Evolutionary conservation across 2,329 filamentous ascomycete genomes (phyloP).

Genomic region (Seiridium cupressi): DNA sequence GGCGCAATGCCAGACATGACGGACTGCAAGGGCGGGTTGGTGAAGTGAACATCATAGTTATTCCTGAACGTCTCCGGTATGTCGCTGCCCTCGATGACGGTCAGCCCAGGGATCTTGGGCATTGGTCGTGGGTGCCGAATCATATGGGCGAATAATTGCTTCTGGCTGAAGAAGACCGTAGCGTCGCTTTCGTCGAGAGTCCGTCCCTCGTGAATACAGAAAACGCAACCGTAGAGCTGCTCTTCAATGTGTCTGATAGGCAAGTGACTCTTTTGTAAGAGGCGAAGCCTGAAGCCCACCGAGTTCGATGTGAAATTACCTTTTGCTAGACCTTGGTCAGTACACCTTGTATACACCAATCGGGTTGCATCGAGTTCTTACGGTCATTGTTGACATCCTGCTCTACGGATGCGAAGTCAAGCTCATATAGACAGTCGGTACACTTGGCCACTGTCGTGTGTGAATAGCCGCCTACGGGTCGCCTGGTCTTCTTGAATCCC

Average conservation of each 20-base stretch:
- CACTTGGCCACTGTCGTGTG: conserved; percentile 48
- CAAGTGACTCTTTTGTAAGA: conserved; percentile 56
- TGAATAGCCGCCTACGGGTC: conserved; percentile 45
- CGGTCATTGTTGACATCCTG: conserved; percentile 47
- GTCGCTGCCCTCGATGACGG: conserved; percentile 42
- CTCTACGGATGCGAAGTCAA: conserved; percentile 52
- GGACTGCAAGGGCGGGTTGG: conserved; percentile 35
- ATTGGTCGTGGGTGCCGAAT: conserved; percentile 53
- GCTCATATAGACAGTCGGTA: conserved; percentile 50
- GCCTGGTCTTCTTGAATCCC: conserved; percentile 50
- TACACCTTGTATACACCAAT: neutral
- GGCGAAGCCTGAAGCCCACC: conserved; percentile 50
- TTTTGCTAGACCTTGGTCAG: conserved; percentile 30
- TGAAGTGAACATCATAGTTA: conserved; percentile 54
- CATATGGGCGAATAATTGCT: conserved; percentile 51
- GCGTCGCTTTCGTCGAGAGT: conserved; percentile 53
- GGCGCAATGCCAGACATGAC: conserved; percentile 37
- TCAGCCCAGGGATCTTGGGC: conserved; percentile 46
- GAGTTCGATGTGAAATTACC: conserved; percentile 45
- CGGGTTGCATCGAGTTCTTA: conserved; percentile 24
- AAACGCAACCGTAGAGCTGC: conserved; percentile 52
- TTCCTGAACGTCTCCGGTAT: conserved; percentile 45
- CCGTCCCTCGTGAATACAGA: conserved; percentile 49
- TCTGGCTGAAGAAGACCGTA: conserved; percentile 55
- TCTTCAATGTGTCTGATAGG: conserved; percentile 49